Conservation (phyloP, 371 early-diverging fungal genomes). For the Mucor indicus region DNA sequence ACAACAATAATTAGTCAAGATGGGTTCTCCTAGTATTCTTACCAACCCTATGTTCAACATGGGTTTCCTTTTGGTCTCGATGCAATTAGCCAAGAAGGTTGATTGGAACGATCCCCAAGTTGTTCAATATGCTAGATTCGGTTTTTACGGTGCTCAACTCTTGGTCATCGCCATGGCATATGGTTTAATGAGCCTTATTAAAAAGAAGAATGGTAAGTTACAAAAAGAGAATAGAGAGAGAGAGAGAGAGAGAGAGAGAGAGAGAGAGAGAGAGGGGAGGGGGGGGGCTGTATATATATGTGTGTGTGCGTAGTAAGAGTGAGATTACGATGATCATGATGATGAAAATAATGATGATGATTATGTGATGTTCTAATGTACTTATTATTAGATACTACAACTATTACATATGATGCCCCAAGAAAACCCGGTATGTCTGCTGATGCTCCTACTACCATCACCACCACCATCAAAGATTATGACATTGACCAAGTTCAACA, state of each 20-base stretch:
- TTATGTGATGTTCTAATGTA: too few relatives aligned
- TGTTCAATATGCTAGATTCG: conserved; percentile 56
- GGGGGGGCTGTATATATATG: neutral
- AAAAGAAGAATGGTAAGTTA: conserved; percentile 62
- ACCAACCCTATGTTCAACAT: conserved; percentile 56
- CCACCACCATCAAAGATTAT: conserved; percentile 79
- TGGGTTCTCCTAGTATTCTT: conserved; percentile 48
- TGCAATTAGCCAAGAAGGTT: conserved; percentile 70
- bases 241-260: neutral
- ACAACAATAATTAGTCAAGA: conserved; percentile 12
- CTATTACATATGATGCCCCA: conserved; percentile 60
- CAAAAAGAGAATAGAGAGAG: neutral
- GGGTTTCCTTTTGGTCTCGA: conserved; percentile 64
- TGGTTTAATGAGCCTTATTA: conserved; percentile 54
- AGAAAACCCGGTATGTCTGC: conserved; percentile 34
- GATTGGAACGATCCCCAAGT: conserved; percentile 68
- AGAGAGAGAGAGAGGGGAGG: neutral
- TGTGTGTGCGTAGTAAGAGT: too few relatives aligned
- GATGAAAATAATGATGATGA: too few relatives aligned
- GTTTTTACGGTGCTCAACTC: conserved; percentile 67
- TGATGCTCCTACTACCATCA: conserved; percentile 35
- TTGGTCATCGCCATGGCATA: conserved; percentile 53
- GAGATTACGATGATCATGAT: too few relatives aligned
- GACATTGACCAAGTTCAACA: conserved; percentile 79
- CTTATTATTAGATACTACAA: conserved; percentile 52